Conservation (phyloP, 2,329 filamentous ascomycete genomes). For the Fusarium piperis region DNA sequence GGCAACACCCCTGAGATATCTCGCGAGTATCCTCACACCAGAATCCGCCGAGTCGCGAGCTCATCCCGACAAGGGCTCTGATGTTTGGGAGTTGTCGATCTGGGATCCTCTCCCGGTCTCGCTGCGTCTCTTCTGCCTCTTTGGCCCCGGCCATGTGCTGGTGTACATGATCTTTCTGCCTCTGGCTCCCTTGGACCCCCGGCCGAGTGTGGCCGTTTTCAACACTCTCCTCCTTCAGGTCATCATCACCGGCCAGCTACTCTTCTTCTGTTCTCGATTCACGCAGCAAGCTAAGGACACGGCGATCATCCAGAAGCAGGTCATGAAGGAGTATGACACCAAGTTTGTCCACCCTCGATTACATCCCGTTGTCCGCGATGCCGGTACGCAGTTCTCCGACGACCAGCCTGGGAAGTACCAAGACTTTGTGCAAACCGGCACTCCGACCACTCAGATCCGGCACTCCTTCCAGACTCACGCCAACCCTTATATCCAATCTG, state of each 20-base stretch:
- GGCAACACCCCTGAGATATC: slow-evolving; percentile 80
- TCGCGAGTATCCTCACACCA: slow-evolving; percentile 73
- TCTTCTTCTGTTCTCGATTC: slow-evolving; percentile 77
- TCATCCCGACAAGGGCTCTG: slow-evolving; percentile 81
- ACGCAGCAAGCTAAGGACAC: slow-evolving; percentile 87
- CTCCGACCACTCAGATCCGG: slow-evolving; percentile 71
- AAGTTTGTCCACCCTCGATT: slow-evolving; percentile 93
- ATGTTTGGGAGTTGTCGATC: slow-evolving; percentile 94
- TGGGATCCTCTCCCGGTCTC: slow-evolving; percentile 94
- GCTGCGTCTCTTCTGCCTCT: slow-evolving; percentile 84
- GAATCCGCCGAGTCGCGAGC: slow-evolving; percentile 83
- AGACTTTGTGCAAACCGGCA: slow-evolving; percentile 60
- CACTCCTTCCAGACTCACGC: slow-evolving; percentile 83
- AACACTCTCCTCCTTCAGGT: slow-evolving; percentile 81
- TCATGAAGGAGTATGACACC: slow-evolving; percentile 93
- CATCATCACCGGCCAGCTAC: slow-evolving; percentile 80
- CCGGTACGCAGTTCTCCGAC: slow-evolving; percentile 79
- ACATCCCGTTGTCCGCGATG: slow-evolving; percentile 80
- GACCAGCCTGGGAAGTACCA: slow-evolving; percentile 53
- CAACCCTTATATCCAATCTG: slow-evolving; percentile 76
- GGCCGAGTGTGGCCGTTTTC: slow-evolving; percentile 86
- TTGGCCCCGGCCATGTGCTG: slow-evolving; percentile 92
- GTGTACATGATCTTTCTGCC: slow-evolving; percentile 91
- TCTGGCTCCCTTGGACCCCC: slow-evolving; percentile 76
- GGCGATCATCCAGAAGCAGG: slow-evolving; percentile 86